Percentiles rank a stretch among this genome's conserved stretches.
These are phyloP conservation scores for Takashimella koratensis DNA, from an alignment of 1,284 basidiomycete species.

Conservation along the genomic window DNA sequence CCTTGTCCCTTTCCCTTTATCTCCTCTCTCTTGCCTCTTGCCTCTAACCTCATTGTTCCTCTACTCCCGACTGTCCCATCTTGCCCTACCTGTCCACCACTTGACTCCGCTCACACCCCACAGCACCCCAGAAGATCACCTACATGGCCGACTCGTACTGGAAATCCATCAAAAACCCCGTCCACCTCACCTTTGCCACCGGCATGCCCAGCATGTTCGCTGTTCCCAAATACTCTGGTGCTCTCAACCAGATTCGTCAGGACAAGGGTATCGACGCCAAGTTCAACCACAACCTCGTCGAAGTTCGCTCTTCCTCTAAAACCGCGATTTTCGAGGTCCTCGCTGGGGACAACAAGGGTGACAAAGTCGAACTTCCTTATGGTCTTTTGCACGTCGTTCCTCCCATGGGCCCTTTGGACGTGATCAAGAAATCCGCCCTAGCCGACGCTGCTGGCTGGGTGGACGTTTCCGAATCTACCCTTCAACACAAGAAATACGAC, in stretches of 20 bases:
- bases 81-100: slow-evolving; percentile 1
- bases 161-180: slow-evolving; percentile 49
- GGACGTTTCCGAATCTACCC: slow-evolving; percentile 72
- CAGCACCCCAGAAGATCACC: slow-evolving; percentile 85
- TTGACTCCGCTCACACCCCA: slow-evolving; percentile 30
- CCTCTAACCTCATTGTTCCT: background rate
- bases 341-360: slow-evolving; percentile 55
- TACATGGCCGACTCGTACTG: slow-evolving; percentile 71
- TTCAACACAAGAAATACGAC: slow-evolving; percentile 72
- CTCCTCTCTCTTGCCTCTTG: background rate
- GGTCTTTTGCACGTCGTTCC: slow-evolving; percentile 84
- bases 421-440: slow-evolving; percentile 72
- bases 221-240: slow-evolving; percentile 79
- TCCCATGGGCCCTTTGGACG: slow-evolving; percentile 81
- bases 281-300: slow-evolving; percentile 80
- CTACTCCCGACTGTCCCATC: background rate
- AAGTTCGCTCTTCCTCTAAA: slow-evolving; percentile 65
- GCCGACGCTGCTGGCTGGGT: slow-evolving; percentile 84
- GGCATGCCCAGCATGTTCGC: slow-evolving; percentile 91
- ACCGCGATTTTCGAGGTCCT: slow-evolving; percentile 78
- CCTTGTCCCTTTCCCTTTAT: background rate
- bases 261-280: slow-evolving; percentile 73
- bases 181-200: slow-evolving; percentile 80
- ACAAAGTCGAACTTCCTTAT: slow-evolving; percentile 67
- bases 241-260: slow-evolving; percentile 70